Conservation (phyloP, 768 basidiomycete genomes). For the Collybiopsis luxurians region DNA sequence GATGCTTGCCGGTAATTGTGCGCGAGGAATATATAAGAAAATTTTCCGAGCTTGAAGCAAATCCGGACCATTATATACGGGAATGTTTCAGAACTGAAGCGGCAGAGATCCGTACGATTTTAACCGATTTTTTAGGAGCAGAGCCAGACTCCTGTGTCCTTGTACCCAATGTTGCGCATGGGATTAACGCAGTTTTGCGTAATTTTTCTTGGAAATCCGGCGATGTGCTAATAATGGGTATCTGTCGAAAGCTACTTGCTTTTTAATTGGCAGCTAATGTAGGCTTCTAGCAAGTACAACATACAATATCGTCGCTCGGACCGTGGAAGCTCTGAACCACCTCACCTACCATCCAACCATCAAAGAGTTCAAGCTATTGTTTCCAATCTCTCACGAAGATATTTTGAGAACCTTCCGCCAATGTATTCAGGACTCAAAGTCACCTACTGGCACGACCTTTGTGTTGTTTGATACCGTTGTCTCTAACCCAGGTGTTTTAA, state of each 20-base stretch:
- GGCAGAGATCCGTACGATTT: slow-evolving; percentile 39
- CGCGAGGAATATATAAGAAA: slow-evolving; percentile 33
- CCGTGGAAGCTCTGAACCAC: not conserved
- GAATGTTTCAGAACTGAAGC: not conserved
- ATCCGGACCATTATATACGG: slow-evolving; percentile 33
- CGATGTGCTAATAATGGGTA: slow-evolving; percentile 61
- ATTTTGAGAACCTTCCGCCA: not conserved
- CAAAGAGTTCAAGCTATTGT: no score
- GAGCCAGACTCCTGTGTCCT: slow-evolving; percentile 44
- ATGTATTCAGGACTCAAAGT: not conserved
- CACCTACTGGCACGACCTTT: slow-evolving; percentile 43
- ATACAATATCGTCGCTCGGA: not conserved
- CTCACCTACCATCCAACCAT: no score
- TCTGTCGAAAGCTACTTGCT: not conserved
- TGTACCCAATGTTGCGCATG: slow-evolving; percentile 54
- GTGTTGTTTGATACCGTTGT: slow-evolving; percentile 64
- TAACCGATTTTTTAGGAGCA: slow-evolving; percentile 41
- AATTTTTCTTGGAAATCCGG: slow-evolving; percentile 61
- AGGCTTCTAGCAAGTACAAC: not conserved
- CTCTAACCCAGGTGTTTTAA: slow-evolving; percentile 54
- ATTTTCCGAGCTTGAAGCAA: slow-evolving; percentile 38
- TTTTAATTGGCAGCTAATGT: not conserved
- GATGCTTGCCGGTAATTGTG: slow-evolving; percentile 47
- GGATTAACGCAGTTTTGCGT: slow-evolving; percentile 55
- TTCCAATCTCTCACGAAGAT: no score